phyloP scores from a whole-genome alignment of 2,329 filamentous ascomycete species.

The Colletotrichum filicis region DNA sequence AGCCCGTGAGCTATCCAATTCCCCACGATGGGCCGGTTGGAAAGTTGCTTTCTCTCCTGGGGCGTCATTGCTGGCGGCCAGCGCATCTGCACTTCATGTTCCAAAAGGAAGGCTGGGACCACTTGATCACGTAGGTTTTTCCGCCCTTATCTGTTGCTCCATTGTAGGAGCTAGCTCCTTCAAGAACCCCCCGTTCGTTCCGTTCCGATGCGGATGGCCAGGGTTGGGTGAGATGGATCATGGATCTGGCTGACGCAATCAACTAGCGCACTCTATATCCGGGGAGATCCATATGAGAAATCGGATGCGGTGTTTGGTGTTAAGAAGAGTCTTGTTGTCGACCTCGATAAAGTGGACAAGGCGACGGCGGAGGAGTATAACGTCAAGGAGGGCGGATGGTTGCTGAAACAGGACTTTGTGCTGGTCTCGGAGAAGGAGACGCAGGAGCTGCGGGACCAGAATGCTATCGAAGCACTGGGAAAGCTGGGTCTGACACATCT shows the following conservation, averaged over 20 bases:
- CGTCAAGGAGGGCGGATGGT: constrained; percentile 70
- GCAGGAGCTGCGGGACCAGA: constrained; percentile 69
- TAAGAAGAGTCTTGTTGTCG: constrained; percentile 81
- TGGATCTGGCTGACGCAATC: not conserved
- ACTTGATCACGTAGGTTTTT: constrained; percentile 79
- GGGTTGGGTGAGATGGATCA: not conserved
- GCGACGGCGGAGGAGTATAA: constrained; percentile 70
- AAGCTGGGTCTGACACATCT: constrained; percentile 71
- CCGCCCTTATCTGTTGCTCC: not conserved
- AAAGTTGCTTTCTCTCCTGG: constrained; percentile 71
- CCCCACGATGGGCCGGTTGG: constrained; percentile 88
- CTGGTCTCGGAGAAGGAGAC: constrained; percentile 79
- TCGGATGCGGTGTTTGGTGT: constrained; percentile 90
- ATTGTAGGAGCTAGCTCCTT: not conserved
- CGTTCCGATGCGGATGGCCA: not conserved
- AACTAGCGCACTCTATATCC: constrained; percentile 77
- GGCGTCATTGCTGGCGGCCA: constrained; percentile 82
- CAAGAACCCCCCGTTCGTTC: not conserved
- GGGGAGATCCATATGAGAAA: constrained; percentile 83
- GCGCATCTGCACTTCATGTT: constrained; percentile 93
- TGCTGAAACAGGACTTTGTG: constrained; percentile 81
- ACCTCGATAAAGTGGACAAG: constrained; percentile 62
- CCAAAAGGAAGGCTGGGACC: constrained; percentile 80
- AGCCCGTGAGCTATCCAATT: constrained; percentile 87
- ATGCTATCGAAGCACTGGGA: constrained; percentile 73